Conservation (phyloP, 495 filamentous ascomycete genomes). For the Xylaria bambusicola region DNA sequence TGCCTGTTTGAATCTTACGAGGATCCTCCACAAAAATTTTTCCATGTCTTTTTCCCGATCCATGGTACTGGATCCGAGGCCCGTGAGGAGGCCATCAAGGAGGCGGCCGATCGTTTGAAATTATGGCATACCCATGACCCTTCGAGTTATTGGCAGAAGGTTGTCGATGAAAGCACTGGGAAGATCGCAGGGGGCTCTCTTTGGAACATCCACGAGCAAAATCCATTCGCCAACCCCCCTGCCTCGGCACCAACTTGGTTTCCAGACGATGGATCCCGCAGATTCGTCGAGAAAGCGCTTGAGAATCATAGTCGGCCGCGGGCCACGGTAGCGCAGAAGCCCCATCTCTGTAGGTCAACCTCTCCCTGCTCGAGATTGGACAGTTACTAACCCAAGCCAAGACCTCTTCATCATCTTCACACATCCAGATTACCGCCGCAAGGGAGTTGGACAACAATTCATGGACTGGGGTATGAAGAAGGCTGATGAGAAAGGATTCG, state of each 20-base stretch:
- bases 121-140: conserved; percentile 31
- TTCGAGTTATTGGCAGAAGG: conserved; percentile 32
- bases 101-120: background rate
- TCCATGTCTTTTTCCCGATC: conserved; percentile 20
- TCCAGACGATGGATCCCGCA: conserved; percentile 31
- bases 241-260: conserved; percentile 35
- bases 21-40: conserved; percentile 22
- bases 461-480: conserved; percentile 40
- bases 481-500: conserved; percentile 38
- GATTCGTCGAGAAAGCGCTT: conserved; percentile 30
- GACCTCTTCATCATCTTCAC: conserved; percentile 34
- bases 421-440: conserved; percentile 33
- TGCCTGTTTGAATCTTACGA: conserved; percentile 26
- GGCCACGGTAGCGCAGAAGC: conserved; percentile 26
- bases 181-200: conserved; percentile 35
- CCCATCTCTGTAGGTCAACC: conserved; percentile 33
- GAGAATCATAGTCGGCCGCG: conserved; percentile 25
- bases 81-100: background rate
- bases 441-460: conserved; percentile 36
- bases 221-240: conserved; percentile 27
- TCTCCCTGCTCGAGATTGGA: background rate
- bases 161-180: conserved; percentile 38
- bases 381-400: conserved; percentile 1
- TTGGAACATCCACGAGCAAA: conserved; percentile 40
- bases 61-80: background rate